Evolutionary conservation across 345 rosid genomes (phyloP), one percentile per base, ranked within the genome.

Genomic region (Eucalyptus lansdowneana): DNA sequence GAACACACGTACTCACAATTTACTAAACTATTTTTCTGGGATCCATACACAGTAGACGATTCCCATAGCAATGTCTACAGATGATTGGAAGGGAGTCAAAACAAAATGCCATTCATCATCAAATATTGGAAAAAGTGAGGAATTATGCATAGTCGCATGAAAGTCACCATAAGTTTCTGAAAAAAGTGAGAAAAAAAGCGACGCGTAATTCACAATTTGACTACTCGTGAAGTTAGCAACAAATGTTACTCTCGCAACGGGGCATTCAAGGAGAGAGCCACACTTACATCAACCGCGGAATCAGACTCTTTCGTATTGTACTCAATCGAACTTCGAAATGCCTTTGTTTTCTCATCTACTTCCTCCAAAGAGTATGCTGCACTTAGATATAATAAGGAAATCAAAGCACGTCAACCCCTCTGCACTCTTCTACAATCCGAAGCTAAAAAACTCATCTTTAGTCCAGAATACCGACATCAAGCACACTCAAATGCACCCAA

Each of bases 301-400:
- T 96, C 93, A 86, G 92, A 93, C 88, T 91, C 93, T 56, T 89
- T 31, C 4, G 89, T 88, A 53, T 90, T 83, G 56, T 90, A 89
- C 56, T 87, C 92, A 21, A 92, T 95, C 11, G 96, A 93, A 91
- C 94, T 96, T 40, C 98, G 91, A 89, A 96, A 91, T 25, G 93
- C 92, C 92, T 93, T 97, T 27, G 96, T 94, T 94, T 94, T 96
- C 87, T 94, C 93, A 54, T 94, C 95, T 60, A 96, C 92, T 91
- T 98, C 97, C 89, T 96, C 96, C 85, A 93, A 88, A 51, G 96
- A 87, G 91, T 94, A 96, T 7, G 96, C 99, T 97, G 94, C 94
- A 89, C 58, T 89, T 49, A 51, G 88, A 69, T 86, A 80, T 69
- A 80, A 89, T n/a, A 88, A 42, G 24, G 54, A 34, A 47, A 29